Evolutionary conservation across 441 rosid species (phyloP), one percentile per base, ranked within the genome.

Genomic region (Cnidoscolus chayamansa): DNA sequence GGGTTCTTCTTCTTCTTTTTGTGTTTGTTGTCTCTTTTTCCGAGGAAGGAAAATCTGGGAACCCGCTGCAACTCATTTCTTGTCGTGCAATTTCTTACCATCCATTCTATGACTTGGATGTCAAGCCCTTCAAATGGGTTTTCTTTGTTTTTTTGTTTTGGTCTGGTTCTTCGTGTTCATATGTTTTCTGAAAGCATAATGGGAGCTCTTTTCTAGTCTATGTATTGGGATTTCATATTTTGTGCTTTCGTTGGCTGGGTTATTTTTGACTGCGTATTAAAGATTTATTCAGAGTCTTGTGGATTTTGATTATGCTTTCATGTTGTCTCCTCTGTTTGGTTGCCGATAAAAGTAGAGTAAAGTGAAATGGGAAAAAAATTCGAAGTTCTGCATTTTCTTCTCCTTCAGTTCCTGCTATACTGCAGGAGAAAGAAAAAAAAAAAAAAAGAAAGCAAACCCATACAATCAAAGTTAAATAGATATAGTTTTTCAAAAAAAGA

Each of bases 261-360:
- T 10, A 63, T 63, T 73, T 59, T 71, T 13, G 69, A 47, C 35
- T 55, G 7, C 35, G 47, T 37, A 6, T 57, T 64, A 25, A 19
- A 25, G 19, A 50, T 66, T 19, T 32, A 32, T 45, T 11, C 3
- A 15, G 10, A 11, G 48, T 31, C n/a, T 65, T 70, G 45, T 37
- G 20, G 65, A 40, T 37, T 80, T 54, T 65, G 19, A 65, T 7
- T 64, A 62, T 43, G 61, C 30, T 54, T 25, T 43, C 56, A 10
- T 47, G n/a, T 66, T 7, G 57, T 47, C 15, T 75, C 31, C 19
- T 74, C 67, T 67, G 65, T 70, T 76, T 76, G 78, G 56, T 68
- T 31, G 16, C 72, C 71, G 74, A 55, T 65, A 76, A 70, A 55
- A 55, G 25, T 35, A 3, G 63, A 31, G 53, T 54, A 19, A 70